A percentile compares a stretch with the other conserved stretches of the same genome.
These are phyloP conservation scores for Tilletia caries DNA, from an alignment of 1,284 basidiomycete species.

Conservation along the genomic window DNA sequence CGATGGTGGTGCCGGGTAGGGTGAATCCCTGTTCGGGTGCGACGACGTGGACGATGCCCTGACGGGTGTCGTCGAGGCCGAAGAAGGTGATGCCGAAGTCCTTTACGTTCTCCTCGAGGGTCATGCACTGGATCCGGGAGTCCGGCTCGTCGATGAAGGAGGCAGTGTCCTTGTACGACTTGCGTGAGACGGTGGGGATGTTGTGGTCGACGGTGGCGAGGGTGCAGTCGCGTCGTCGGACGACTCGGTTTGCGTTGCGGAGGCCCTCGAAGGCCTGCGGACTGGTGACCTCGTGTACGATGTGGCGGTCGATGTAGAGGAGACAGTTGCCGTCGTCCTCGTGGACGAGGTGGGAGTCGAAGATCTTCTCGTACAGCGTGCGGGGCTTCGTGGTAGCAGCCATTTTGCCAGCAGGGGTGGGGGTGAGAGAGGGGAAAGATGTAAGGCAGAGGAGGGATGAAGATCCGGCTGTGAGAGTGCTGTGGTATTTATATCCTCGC, in stretches of 20 bases:
- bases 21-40: conserved; percentile 53
- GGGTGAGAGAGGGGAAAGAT: no score
- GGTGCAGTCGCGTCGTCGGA: conserved; percentile 50
- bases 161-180: conserved; percentile 47
- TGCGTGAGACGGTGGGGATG: conserved; percentile 49
- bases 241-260: conserved; percentile 39
- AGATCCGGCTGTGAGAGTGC: background rate
- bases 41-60: conserved; percentile 53
- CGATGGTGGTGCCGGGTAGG: conserved; percentile 49
- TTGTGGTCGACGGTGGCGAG: conserved; percentile 53
- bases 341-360: conserved; percentile 45
- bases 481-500: no score
- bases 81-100: conserved; percentile 53
- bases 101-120: conserved; percentile 50
- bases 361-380: conserved; percentile 52
- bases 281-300: conserved; percentile 52
- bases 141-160: conserved; percentile 48
- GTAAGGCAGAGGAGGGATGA: no score
- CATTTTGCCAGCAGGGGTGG: background rate
- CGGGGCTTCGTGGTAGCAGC: conserved; percentile 21
- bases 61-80: conserved; percentile 47
- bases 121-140: conserved; percentile 50
- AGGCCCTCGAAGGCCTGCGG: conserved; percentile 52
- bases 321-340: conserved; percentile 48
- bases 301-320: conserved; percentile 51